Conservation (phyloP, 225 moss, liverwort and hornwort genomes). For the Thuidium tamariscinum region DNA sequence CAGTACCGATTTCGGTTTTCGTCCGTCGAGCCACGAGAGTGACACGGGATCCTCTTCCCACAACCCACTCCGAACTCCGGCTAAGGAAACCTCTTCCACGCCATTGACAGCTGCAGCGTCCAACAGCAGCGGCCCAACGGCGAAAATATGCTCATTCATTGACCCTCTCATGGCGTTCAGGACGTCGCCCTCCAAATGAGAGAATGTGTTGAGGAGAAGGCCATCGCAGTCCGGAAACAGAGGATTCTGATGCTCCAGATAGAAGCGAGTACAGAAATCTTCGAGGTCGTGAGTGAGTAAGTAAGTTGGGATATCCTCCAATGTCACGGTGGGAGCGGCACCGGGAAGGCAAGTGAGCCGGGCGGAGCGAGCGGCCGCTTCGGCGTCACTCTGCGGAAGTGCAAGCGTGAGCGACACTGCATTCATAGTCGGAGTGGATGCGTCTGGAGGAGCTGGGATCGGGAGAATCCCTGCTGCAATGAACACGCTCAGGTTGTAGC, state of each 20-base stretch:
- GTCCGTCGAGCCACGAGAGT: neutral
- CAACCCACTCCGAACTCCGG: neutral
- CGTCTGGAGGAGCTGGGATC: neutral
- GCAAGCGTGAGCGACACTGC: neutral
- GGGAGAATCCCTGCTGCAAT: neutral
- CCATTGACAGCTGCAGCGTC: neutral
- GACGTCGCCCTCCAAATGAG: conserved; percentile 1
- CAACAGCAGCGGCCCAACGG: conserved; percentile 6
- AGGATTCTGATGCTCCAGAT: neutral
- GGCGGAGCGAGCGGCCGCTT: neutral
- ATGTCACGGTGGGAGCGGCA: neutral
- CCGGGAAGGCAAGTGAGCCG: conserved; percentile 1
- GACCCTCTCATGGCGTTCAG: neutral
- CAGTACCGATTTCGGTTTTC: neutral
- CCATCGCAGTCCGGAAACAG: neutral
- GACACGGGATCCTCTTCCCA: neutral
- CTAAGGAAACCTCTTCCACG: neutral
- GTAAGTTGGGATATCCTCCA: conserved; percentile 6
- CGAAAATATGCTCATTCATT: neutral
- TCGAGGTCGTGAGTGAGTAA: neutral
- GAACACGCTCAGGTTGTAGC: neutral
- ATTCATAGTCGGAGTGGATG: neutral
- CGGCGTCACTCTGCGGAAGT: neutral
- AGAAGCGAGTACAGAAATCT: neutral
- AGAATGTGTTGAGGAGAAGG: neutral